Evolutionary conservation across 345 rosid species (phyloP).

Genomic region (Brassica napus): DNA sequence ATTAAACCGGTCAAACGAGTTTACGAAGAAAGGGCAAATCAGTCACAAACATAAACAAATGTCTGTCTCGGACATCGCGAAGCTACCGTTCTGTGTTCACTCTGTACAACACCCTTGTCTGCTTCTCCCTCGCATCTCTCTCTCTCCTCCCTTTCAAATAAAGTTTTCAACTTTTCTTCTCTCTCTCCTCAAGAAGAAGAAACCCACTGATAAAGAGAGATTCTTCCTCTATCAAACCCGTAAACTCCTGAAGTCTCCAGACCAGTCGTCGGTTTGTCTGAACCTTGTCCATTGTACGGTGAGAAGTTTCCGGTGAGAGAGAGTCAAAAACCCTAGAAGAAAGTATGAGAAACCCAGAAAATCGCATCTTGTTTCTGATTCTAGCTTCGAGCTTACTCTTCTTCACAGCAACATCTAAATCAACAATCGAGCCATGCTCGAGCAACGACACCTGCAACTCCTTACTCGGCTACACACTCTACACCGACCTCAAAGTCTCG

Average conservation of each 20-base stretch:
- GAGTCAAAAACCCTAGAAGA: constrained; percentile 22
- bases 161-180: constrained; percentile 5
- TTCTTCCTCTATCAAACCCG: constrained; percentile 2
- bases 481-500: constrained; percentile 95
- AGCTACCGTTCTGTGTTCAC: constrained; percentile 40
- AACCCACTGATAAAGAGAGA: constrained; percentile 6
- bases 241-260: neutral
- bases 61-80: constrained; percentile 36
- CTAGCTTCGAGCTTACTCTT: constrained; percentile 39
- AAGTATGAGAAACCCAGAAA: constrained; percentile 40
- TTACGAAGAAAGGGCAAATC: constrained; percentile 18
- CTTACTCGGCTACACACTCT: constrained; percentile 87
- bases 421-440: constrained; percentile 96
- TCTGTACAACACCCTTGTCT: constrained; percentile 43
- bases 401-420: constrained; percentile 51
- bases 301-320: constrained; percentile 5
- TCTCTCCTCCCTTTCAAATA: constrained; percentile 34
- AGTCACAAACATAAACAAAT: constrained; percentile 5
- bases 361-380: constrained; percentile 24
- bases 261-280: neutral
- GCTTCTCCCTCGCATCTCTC: constrained; percentile 26
- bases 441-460: constrained; percentile 86
- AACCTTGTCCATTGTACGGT: constrained; percentile 2
- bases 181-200: constrained; percentile 12
- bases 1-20: neutral